phyloP scores from a whole-genome alignment of 192 early-diverging fungal species.

The Backusella australiensis region DNA sequence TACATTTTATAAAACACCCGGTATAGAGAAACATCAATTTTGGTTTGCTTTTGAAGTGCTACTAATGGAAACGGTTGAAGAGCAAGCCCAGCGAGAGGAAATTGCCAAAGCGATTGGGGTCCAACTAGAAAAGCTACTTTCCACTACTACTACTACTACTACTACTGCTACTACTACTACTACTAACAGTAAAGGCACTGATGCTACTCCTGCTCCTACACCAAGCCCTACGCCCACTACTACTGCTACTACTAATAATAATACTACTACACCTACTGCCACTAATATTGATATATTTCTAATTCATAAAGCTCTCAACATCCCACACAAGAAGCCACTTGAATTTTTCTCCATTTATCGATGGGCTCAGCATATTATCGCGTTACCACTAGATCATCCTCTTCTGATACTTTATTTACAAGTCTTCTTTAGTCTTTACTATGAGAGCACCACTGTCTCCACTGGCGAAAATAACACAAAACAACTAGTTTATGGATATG shows the following conservation, averaged over 20 bases:
- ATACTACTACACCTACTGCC: neutral
- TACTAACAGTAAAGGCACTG: neutral
- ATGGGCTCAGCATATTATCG: constrained; percentile 47
- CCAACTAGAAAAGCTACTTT: neutral
- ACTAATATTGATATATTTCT: neutral
- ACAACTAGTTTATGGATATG: constrained; percentile 30
- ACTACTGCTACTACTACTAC: neutral
- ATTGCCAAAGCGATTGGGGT: constrained; percentile 10
- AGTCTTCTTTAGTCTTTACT: constrained; percentile 51
- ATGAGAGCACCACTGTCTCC: constrained; percentile 22
- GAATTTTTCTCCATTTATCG: constrained; percentile 51
- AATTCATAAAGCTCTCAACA: constrained; percentile 33
- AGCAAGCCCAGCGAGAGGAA: constrained; percentile 32
- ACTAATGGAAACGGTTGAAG: constrained; percentile 37
- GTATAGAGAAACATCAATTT: constrained; percentile 38
- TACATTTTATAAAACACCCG: constrained; percentile 42
- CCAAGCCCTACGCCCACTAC: neutral
- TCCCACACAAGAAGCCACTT: constrained; percentile 35
- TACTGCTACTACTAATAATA: neutral
- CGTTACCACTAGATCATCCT: constrained; percentile 37
- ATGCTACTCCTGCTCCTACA: neutral
- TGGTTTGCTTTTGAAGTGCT: constrained; percentile 53
- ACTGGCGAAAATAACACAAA: neutral
- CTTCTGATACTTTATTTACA: constrained; percentile 46
- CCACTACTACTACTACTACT: neutral